Conservation (phyloP, 2,329 filamentous ascomycete species). For the Trichophyton schoenleinii region DNA sequence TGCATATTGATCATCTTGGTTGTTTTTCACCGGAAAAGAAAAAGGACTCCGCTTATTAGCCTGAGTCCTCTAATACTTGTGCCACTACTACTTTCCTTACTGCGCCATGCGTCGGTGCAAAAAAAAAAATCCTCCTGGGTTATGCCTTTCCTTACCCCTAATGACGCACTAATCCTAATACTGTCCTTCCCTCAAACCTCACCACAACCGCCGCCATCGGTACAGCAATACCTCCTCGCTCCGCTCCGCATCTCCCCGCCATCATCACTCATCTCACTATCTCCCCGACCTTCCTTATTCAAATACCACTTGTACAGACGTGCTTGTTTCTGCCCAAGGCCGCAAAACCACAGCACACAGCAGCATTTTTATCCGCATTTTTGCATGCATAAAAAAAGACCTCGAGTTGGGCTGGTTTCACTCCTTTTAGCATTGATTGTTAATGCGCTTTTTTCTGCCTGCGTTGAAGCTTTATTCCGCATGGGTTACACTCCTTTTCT, state of each 20-base stretch:
- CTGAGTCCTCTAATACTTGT: neutral
- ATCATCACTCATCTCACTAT: neutral
- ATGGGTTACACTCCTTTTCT: constrained; percentile 9
- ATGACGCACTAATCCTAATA: constrained; percentile 5
- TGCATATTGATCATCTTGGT: constrained; percentile 2
- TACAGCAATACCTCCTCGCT: neutral
- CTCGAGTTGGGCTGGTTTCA: constrained; percentile 6
- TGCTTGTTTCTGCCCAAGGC: constrained; percentile 14
- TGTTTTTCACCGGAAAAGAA: constrained; percentile 4
- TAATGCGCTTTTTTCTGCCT: constrained; percentile 4
- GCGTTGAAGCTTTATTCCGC: constrained; percentile 5
- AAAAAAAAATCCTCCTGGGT: constrained; percentile 5
- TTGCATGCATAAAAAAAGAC: constrained; percentile 2
- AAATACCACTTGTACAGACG: constrained; percentile 6
- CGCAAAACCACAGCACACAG: constrained; percentile 11
- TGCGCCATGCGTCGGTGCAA: neutral
- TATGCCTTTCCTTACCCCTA: constrained; percentile 13
- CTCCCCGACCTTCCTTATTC: constrained; percentile 1
- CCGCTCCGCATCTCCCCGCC: neutral
- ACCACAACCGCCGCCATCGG: neutral
- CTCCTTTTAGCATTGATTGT: constrained; percentile 8
- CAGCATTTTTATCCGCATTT: constrained; percentile 7
- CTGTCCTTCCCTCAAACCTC: constrained; percentile 4
- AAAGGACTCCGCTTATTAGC: neutral
- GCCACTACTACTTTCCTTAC: constrained; percentile 9